Percentiles rank a stretch among this genome's conserved stretches.
Evolutionary conservation across 768 basidiomycete species (phyloP).

Genomic region (Naganishia friedmannii): DNA sequence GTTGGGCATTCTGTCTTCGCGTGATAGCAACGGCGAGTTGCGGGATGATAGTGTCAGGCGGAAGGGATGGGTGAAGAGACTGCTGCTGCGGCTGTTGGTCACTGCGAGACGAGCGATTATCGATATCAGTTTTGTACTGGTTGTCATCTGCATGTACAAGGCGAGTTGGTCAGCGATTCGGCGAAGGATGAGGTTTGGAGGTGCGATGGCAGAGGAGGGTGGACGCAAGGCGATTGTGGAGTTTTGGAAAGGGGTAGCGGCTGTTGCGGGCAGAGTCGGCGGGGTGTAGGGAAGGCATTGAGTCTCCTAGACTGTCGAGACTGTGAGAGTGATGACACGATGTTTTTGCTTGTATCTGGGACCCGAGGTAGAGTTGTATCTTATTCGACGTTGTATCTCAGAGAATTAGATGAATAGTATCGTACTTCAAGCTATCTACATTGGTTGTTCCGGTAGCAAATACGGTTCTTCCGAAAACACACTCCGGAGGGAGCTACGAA

Average conservation of each 20-base stretch:
- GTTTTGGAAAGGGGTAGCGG: conserved; percentile 6
- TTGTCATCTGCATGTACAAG: not conserved
- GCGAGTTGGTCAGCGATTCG: not conserved
- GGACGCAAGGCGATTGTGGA: conserved; percentile 8
- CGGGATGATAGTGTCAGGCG: not conserved
- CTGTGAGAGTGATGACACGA: not conserved
- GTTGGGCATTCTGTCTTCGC: not conserved
- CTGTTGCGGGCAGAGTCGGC: not conserved
- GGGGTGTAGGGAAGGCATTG: not conserved
- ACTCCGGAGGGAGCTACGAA: no score
- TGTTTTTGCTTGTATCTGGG: not conserved
- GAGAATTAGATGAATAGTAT: not conserved
- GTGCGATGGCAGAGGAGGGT: conserved; percentile 16
- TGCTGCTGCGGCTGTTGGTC: conserved; percentile 3
- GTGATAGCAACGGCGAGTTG: not conserved
- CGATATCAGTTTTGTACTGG: conserved; percentile 18
- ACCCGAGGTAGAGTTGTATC: not conserved
- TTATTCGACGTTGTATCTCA: not conserved
- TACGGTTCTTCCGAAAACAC: not conserved
- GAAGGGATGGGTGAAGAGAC: not conserved
- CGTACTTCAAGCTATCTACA: not conserved
- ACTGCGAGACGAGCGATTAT: conserved; percentile 8
- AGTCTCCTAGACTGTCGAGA: not conserved
- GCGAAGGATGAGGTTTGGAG: conserved; percentile 18
- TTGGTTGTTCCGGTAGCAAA: not conserved